phyloP scores from a whole-genome alignment of 1,284 basidiomycete genomes.

The Ceratobasidium sp. region DNA sequence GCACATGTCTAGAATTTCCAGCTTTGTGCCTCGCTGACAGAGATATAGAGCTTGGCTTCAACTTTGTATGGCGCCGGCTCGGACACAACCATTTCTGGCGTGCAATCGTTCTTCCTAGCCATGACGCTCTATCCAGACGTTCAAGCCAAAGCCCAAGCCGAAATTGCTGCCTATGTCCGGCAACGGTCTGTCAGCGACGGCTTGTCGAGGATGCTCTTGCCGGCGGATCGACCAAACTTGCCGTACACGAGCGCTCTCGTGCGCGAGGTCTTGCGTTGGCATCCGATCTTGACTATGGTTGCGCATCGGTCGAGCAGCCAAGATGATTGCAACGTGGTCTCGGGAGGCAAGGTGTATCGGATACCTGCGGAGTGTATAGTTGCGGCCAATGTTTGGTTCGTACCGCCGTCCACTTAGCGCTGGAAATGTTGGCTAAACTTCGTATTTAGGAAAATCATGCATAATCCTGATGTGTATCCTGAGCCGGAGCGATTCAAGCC shows the following conservation, averaged over 20 bases:
- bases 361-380: conserved; percentile 23
- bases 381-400: conserved; percentile 24
- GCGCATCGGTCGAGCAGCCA: neutral
- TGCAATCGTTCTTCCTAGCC: conserved; percentile 36
- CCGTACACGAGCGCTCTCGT: conserved; percentile 31
- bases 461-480: conserved; percentile 88
- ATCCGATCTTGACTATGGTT: conserved; percentile 15
- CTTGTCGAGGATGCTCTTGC: neutral
- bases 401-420: neutral
- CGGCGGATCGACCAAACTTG: conserved; percentile 4
- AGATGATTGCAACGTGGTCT: conserved; percentile 23
- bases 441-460: conserved; percentile 55
- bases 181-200: neutral
- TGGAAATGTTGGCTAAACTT: neutral
- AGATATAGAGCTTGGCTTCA: conserved; percentile 45
- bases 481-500: conserved; percentile 85
- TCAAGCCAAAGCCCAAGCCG: conserved; percentile 28
- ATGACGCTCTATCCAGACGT: conserved; percentile 38
- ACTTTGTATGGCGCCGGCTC: conserved; percentile 50
- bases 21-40: neutral
- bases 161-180: conserved; percentile 10
- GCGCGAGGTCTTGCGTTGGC: conserved; percentile 33
- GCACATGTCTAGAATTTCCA: neutral
- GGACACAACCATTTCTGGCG: conserved; percentile 40
- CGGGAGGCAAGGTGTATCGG: conserved; percentile 2